phyloP scores from a whole-genome alignment of 164 flowering plant species.

The Akebia trifoliata region DNA sequence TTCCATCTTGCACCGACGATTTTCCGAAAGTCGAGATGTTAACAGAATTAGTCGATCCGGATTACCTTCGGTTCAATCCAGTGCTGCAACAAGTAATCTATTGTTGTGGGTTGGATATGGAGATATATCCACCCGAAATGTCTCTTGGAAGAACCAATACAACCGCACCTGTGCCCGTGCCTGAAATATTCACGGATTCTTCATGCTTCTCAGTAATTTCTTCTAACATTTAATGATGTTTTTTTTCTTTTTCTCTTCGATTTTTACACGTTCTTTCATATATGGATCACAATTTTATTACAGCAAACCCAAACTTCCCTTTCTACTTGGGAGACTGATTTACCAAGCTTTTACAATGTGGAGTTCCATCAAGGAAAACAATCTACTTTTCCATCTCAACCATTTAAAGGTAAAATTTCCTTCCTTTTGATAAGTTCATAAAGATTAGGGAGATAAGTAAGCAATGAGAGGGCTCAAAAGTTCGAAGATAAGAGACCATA shows the following conservation, averaged over 20 bases:
- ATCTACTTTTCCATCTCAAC: constrained; percentile 41
- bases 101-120: constrained; percentile 45
- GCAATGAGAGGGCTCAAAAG: too few species aligned
- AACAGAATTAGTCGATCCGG: constrained; percentile 41
- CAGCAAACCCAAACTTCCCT: constrained; percentile 57
- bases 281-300: constrained; percentile 3
- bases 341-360: constrained; percentile 48
- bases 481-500: too few species aligned
- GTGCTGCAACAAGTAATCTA: constrained; percentile 34
- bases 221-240: background rate
- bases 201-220: constrained; percentile 57
- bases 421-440: too few species aligned
- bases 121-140: constrained; percentile 39
- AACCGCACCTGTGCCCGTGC: constrained; percentile 56
- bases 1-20: constrained; percentile 36
- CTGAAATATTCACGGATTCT: constrained; percentile 48
- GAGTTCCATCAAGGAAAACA: constrained; percentile 57
- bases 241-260: background rate
- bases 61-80: constrained; percentile 44
- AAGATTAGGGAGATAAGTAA: too few species aligned
- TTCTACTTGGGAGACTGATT: constrained; percentile 60
- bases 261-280: background rate
- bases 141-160: constrained; percentile 47
- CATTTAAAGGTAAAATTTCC: constrained; percentile 32
- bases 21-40: constrained; percentile 39